phyloP scores from a whole-genome alignment of 345 rosid genomes.

The Garcia nutans region DNA sequence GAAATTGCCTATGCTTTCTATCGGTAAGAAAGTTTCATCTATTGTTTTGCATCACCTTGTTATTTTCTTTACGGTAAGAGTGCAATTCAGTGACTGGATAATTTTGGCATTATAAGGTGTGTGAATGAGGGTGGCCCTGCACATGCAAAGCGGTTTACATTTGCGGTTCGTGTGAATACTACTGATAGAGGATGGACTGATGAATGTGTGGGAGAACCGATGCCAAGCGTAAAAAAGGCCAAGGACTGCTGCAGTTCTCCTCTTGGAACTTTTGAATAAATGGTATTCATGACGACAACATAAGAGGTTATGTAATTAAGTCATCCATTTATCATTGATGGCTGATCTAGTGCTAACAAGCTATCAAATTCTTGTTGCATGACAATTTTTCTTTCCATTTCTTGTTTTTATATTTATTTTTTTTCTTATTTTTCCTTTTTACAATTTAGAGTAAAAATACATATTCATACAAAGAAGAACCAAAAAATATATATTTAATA shows the following conservation, averaged over 20 bases:
- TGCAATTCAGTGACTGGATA: conserved; percentile 1
- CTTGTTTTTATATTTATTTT: no score
- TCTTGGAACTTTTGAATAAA: conserved; percentile 67
- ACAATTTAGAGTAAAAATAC: no score
- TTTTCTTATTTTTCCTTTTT: no score
- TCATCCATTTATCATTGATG: neutral
- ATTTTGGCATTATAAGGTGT: conserved; percentile 47
- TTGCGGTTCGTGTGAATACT: conserved; percentile 80
- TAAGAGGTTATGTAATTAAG: neutral
- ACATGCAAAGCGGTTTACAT: conserved; percentile 90
- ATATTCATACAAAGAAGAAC: no score
- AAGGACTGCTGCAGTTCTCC: conserved; percentile 88
- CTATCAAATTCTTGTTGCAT: no score
- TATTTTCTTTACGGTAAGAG: neutral
- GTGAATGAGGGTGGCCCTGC: conserved; percentile 96
- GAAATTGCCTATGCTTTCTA: conserved; percentile 93
- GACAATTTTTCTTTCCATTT: no score
- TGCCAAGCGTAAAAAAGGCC: conserved; percentile 99
- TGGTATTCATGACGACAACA: conserved; percentile 35
- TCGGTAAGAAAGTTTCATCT: conserved; percentile 45
- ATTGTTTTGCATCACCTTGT: neutral
- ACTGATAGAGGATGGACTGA: conserved; percentile 84
- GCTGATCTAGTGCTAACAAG: neutral
- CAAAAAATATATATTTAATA: no score
- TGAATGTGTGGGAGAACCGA: conserved; percentile 92